A percentile compares a stretch with the other conserved stretches of the same genome.
phyloP scores from a whole-genome alignment of 192 early-diverging fungal genomes.

The Coemansia sp. region DNA sequence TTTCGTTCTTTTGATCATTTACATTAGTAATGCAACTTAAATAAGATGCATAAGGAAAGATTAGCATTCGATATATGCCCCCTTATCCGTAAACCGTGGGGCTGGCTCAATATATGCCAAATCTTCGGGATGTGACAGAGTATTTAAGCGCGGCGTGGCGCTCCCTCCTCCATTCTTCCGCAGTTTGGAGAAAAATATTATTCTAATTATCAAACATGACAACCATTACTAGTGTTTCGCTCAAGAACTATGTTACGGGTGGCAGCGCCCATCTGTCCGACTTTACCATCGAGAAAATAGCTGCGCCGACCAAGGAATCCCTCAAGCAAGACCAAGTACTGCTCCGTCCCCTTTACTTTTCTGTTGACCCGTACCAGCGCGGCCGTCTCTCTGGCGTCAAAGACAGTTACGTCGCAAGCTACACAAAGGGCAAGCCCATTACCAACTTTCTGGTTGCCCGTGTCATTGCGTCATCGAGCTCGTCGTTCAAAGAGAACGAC shows the following conservation, averaged over 20 bases:
- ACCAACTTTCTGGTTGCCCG: constrained; percentile 47
- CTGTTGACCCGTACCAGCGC: constrained; percentile 77
- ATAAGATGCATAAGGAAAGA: no score
- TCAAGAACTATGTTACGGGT: constrained; percentile 6
- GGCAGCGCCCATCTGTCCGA: constrained; percentile 7
- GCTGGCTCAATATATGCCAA: no score
- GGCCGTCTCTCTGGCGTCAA: constrained; percentile 38
- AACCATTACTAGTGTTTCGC: background rate
- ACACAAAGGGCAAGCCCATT: constrained; percentile 54
- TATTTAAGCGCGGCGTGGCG: no score
- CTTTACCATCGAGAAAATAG: constrained; percentile 21
- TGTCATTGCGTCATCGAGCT: constrained; percentile 66
- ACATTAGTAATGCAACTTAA: no score
- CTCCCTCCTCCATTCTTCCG: no score
- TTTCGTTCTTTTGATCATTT: constrained; percentile 1
- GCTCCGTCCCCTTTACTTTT: constrained; percentile 65
- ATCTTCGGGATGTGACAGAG: no score
- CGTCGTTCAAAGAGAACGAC: constrained; percentile 60
- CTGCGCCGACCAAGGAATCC: constrained; percentile 23
- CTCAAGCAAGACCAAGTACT: constrained; percentile 36
- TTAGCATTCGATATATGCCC: no score
- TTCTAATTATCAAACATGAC: background rate
- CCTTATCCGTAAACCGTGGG: no score
- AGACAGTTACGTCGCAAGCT: constrained; percentile 59
- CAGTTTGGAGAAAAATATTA: no score